phyloP scores from a whole-genome alignment of 306 rosid genomes.

The Lupinus albus region DNA sequence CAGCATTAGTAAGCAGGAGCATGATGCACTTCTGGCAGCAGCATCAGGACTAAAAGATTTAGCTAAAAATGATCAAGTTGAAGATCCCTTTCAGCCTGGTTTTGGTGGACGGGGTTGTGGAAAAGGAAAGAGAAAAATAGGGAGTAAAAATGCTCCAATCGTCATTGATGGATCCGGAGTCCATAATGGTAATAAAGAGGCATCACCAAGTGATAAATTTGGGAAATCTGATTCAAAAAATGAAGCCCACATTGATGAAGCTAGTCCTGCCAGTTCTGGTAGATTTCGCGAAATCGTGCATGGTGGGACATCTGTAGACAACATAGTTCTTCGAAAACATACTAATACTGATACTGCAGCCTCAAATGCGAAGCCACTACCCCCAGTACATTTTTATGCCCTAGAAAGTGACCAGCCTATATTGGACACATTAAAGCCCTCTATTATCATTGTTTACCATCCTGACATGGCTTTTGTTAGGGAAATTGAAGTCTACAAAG shows the following conservation, averaged over 20 bases:
- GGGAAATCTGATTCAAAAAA: slow-evolving; percentile 50
- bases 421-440: slow-evolving; percentile 81
- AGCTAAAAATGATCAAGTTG: slow-evolving; percentile 52
- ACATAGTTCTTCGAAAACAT: slow-evolving; percentile 57
- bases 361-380: slow-evolving; percentile 58
- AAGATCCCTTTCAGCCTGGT: slow-evolving; percentile 49
- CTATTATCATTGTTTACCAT: slow-evolving; percentile 80
- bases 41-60: slow-evolving; percentile 71
- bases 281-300: slow-evolving; percentile 43
- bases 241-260: slow-evolving; percentile 47
- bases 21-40: slow-evolving; percentile 77
- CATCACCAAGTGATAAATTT: slow-evolving; percentile 42
- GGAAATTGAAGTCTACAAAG: slow-evolving; percentile 84
- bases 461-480: slow-evolving; percentile 93
- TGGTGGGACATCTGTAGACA: slow-evolving; percentile 48
- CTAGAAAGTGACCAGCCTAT: slow-evolving; percentile 88
- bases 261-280: slow-evolving; percentile 45
- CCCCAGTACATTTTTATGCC: slow-evolving; percentile 82
- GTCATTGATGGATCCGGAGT: slow-evolving; percentile 45
- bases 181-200: slow-evolving; percentile 43
- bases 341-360: slow-evolving; percentile 39
- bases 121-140: slow-evolving; percentile 63
- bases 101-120: slow-evolving; percentile 45
- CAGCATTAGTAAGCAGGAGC: slow-evolving; percentile 79
- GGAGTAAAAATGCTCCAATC: slow-evolving; percentile 50